Base-by-base conservation (phyloP, 1,284 basidiomycete species). In the Moesziomyces sp. region DNA sequence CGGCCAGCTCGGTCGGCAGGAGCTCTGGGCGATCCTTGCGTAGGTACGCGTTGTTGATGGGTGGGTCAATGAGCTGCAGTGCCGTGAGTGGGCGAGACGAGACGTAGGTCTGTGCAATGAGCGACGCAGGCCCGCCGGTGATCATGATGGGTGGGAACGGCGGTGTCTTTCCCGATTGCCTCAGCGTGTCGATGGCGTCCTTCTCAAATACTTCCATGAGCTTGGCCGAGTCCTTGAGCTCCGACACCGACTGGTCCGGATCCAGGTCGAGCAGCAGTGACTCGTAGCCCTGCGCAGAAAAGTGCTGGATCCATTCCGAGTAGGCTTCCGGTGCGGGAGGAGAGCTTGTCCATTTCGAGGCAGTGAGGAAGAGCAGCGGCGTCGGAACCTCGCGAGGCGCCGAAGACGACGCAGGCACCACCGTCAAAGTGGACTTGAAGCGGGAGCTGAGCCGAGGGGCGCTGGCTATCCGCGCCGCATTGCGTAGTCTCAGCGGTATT, bases 131-230 rank as follows among this genome's bases (percentile, higher is more conserved):
- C 0, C 75, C 76, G 3, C 48, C 42, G 3, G 78, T 57, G 26
- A 81, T 63, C 43, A 82, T 64, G 48, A 80, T 57, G 5, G 81
- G 80, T 18, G 81, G 81, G 35, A 79, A 82, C 0, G 79, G 77
- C 13, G 64, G 54, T 2, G 61, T 58, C n/a, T 71, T 51, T 11
- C 60, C 58, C 5, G 75, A 49, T 34, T 57, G n/a, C 13, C 58
- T 53, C 9, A 69, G 46, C 13, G 72, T 74, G 10, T 55, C 47
- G 45, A 64, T 63, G 14, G 63, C 65, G 8, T 73, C 74, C n/a
- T 75, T 70, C 13, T 72, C 72, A 24, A 69, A 70, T 2, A 68
- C 10, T 4, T 59, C 24, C 69, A 70, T 69, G 44, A 72, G 69
- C 13, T 61, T 28, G 23, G 76, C 47, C 5, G 75, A 61, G 47